Percentiles rank a stretch among this genome's conserved stretches.
phyloP scores from a whole-genome alignment of 768 basidiomycete genomes.

The Xerocomus spinulosus region DNA sequence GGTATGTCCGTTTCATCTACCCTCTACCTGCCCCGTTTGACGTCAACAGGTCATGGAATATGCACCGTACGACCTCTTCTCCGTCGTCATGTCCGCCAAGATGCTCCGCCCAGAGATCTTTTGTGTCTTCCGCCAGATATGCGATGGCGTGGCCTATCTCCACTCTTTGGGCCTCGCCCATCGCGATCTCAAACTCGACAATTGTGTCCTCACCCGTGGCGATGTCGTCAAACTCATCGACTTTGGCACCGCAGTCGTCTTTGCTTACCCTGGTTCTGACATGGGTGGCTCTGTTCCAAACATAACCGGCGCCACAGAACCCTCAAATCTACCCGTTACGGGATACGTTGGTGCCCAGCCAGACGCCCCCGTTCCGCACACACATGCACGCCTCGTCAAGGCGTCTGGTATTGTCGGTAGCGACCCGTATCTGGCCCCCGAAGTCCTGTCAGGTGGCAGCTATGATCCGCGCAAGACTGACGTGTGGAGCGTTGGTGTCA shows the following conservation, averaged over 20 bases:
- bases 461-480: constrained; percentile 98
- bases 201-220: constrained; percentile 96
- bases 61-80: constrained; percentile 96
- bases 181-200: constrained; percentile 98
- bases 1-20: constrained; percentile 42
- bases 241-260: constrained; percentile 99
- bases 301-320: constrained; percentile 4
- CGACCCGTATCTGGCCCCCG: constrained; percentile 97
- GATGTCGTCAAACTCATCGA: constrained; percentile 99
- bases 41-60: constrained; percentile 92
- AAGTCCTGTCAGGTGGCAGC: constrained; percentile 72
- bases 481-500: constrained; percentile 97
- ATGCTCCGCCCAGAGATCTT: constrained; percentile 98
- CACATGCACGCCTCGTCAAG: constrained; percentile 39
- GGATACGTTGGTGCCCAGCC: constrained; percentile 21
- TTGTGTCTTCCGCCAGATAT: constrained; percentile 98
- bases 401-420: constrained; percentile 93
- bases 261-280: constrained; percentile 94
- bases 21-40: background rate
- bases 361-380: constrained; percentile 36
- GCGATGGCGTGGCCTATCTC: constrained; percentile 95
- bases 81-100: constrained; percentile 98
- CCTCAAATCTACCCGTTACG: constrained; percentile 4
- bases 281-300: constrained; percentile 32
- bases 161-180: constrained; percentile 97